Evolutionary conservation across 306 rosid species (phyloP).

Genomic region (Dicorynia guianensis): DNA sequence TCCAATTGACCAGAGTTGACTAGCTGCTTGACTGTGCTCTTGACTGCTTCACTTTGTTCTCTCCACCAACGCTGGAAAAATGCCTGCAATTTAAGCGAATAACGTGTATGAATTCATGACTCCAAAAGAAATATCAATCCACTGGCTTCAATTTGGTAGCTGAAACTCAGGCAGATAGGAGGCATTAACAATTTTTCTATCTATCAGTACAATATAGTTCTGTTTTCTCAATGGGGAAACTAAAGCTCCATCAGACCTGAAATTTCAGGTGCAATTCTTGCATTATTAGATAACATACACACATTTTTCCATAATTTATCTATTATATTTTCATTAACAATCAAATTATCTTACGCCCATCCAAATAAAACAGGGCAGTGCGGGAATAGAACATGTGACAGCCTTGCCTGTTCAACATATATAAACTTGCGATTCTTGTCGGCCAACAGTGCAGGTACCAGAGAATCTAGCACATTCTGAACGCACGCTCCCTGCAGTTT

Average conservation of each 20-base stretch:
- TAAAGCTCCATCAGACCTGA: neutral
- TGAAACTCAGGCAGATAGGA: no score
- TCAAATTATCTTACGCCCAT: neutral
- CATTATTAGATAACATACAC: no score
- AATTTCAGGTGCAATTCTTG: neutral
- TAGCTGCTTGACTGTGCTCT: slow-evolving; percentile 58
- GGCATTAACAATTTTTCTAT: no score
- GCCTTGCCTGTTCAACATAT: slow-evolving; percentile 77
- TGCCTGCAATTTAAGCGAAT: slow-evolving; percentile 33
- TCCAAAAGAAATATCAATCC: neutral
- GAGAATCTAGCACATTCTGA: slow-evolving; percentile 81
- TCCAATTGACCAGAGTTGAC: slow-evolving; percentile 84
- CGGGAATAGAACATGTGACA: neutral
- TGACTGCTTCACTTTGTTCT: slow-evolving; percentile 50
- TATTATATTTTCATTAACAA: neutral
- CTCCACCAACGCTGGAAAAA: slow-evolving; percentile 70
- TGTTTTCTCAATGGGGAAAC: neutral
- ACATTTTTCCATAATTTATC: no score
- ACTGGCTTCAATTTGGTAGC: neutral
- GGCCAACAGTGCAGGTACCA: slow-evolving; percentile 65
- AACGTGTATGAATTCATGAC: neutral
- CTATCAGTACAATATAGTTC: neutral
- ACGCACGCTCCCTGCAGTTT: slow-evolving; percentile 74
- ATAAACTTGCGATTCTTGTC: slow-evolving; percentile 85
- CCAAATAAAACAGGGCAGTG: neutral